Evolutionary conservation across 2,329 filamentous ascomycete genomes (phyloP).

Genomic region (Fusarium mexicanum): DNA sequence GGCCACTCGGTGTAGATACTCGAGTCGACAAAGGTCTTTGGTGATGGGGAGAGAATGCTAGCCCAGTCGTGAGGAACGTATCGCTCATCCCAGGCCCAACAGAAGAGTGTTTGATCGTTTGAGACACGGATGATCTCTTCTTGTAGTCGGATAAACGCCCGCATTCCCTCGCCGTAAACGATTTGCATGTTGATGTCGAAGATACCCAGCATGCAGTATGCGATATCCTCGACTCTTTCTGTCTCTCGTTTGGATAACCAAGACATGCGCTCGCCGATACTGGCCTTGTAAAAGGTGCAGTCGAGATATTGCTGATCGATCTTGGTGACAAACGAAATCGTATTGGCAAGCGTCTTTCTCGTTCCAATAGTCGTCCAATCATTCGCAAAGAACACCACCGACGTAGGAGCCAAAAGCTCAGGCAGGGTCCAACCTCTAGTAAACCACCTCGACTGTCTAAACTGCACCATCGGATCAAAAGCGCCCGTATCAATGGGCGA

Average conservation of each 20-base stretch:
- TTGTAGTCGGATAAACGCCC: constrained; percentile 11
- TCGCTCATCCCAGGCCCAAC: constrained; percentile 16
- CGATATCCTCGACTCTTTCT: constrained; percentile 5
- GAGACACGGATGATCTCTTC: constrained; percentile 25
- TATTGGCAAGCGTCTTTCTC: constrained; percentile 13
- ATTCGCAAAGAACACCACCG: constrained; percentile 18
- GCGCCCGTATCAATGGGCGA: background rate
- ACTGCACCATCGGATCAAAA: constrained; percentile 14
- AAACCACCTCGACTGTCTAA: constrained; percentile 15
- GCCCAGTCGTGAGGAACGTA: constrained; percentile 21
- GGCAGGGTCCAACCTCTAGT: constrained; percentile 18
- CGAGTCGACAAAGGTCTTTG: constrained; percentile 12
- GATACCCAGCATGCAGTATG: constrained; percentile 21
- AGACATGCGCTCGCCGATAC: constrained; percentile 18
- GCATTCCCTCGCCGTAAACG: constrained; percentile 15
- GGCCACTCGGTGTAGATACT: constrained; percentile 20
- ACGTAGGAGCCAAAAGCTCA: constrained; percentile 14
- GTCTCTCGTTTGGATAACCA: constrained; percentile 19
- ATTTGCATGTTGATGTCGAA: constrained; percentile 29
- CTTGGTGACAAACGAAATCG: constrained; percentile 14
- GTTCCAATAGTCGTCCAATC: constrained; percentile 20
- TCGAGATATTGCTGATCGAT: constrained; percentile 24
- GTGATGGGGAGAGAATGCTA: constrained; percentile 6
- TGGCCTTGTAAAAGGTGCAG: constrained; percentile 22
- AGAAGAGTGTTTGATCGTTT: constrained; percentile 19